Percentiles rank a stretch among this genome's conserved stretches.
Evolutionary conservation across 108 stramenopile species (phyloP).

Genomic region (Licmophora abbreviata): DNA sequence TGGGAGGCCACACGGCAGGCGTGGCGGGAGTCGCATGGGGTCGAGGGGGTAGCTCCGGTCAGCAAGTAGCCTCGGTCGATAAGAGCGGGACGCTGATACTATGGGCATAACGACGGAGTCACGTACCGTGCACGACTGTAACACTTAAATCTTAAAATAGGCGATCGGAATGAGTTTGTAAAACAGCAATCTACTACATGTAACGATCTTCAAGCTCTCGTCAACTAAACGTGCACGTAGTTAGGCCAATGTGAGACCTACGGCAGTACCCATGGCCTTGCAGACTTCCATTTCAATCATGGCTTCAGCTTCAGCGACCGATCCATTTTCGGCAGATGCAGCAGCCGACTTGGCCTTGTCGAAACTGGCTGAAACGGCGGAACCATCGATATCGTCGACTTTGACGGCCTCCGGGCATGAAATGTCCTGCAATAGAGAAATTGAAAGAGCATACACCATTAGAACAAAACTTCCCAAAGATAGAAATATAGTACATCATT

Average conservation of each 20-base stretch:
- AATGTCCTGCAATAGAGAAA: constrained; percentile 61
- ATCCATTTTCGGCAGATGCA: constrained; percentile 69
- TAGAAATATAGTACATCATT: not conserved
- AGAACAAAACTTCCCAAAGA: not conserved
- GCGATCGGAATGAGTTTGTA: too few species aligned
- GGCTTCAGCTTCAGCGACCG: constrained; percentile 84
- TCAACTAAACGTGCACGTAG: not conserved
- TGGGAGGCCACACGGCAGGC: constrained; percentile 41
- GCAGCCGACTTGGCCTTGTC: constrained; percentile 74
- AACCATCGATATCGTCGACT: constrained; percentile 87
- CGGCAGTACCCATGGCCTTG: constrained; percentile 85
- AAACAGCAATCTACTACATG: too few species aligned
- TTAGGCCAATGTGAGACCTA: constrained; percentile 54
- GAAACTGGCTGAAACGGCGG: constrained; percentile 64
- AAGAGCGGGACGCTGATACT: constrained; percentile 61
- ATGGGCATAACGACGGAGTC: constrained; percentile 79
- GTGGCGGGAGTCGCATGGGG: constrained; percentile 73
- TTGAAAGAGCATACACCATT: not conserved
- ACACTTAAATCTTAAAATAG: too few species aligned
- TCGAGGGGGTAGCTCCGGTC: constrained; percentile 49
- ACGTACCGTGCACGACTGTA: too few species aligned
- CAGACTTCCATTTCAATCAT: constrained; percentile 94
- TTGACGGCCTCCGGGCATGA: constrained; percentile 94
- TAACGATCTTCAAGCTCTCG: too few species aligned
- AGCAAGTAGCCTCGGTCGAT: constrained; percentile 74